Evolutionary conservation across 208 protist genomes (phyloP).

Genomic region (Trypanosoma caninum): DNA sequence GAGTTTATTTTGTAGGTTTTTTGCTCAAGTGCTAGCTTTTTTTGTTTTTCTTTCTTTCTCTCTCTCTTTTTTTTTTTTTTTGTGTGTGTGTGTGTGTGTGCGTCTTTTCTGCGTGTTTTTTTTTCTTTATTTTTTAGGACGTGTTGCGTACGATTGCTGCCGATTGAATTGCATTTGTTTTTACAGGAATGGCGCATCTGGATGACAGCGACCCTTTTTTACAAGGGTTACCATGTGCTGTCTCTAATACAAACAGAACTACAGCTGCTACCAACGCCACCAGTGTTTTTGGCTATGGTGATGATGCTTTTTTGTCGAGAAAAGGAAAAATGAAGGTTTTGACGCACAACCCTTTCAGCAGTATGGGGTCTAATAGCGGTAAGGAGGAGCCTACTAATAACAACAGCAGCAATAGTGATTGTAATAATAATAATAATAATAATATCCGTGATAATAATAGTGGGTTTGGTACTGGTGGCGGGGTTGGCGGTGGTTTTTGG

Average conservation of each 20-base stretch:
- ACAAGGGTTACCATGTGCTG: too few species aligned
- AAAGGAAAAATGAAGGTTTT: slow-evolving; percentile 13
- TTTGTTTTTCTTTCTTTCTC: background rate
- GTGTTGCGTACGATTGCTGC: background rate
- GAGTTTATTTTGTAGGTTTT: too few species aligned
- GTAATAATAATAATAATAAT: too few species aligned
- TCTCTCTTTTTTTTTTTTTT: background rate
- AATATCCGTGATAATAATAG: too few species aligned
- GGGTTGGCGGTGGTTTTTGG: too few species aligned
- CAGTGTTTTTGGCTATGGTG: too few species aligned
- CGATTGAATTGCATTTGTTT: background rate
- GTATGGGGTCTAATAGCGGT: too few species aligned
- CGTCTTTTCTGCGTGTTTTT: background rate
- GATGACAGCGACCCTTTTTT: background rate
- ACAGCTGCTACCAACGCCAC: too few species aligned
- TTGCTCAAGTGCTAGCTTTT: background rate
- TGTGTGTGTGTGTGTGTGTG: background rate
- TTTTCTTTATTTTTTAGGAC: background rate
- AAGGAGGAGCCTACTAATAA: too few species aligned
- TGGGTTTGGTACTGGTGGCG: too few species aligned
- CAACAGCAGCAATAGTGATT: background rate
- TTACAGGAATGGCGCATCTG: background rate
- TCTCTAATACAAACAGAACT: too few species aligned
- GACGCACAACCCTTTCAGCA: slow-evolving; percentile 20
- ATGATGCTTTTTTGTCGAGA: too few species aligned